These are phyloP conservation scores for Aspergillus sojae DNA, from an alignment of 2,329 filamentous ascomycete species.

Conservation along the genomic window DNA sequence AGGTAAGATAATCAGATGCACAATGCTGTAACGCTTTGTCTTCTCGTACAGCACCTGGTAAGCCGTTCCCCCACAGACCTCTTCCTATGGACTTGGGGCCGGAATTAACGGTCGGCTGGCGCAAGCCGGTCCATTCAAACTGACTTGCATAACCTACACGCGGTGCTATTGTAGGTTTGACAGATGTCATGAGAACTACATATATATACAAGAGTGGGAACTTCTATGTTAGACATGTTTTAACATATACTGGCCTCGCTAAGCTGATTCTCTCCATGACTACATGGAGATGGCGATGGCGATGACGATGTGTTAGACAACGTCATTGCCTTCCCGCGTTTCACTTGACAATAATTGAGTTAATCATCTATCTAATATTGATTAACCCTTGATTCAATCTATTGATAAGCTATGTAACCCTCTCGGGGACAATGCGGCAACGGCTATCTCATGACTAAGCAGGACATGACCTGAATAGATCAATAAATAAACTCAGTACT, in stretches of 20 bases:
- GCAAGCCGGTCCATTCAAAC: neutral
- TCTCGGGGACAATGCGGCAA: neutral
- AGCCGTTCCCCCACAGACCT: conserved; percentile 2
- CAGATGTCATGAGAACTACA: neutral
- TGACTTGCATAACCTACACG: neutral
- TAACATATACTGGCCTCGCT: neutral
- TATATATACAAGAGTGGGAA: neutral
- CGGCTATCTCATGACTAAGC: conserved; percentile 2
- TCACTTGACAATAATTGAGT: conserved; percentile 12
- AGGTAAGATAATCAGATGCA: neutral
- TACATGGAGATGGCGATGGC: neutral
- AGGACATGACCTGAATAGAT: neutral
- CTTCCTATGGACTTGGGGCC: neutral
- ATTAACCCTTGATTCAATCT: conserved; percentile 18
- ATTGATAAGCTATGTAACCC: conserved; percentile 17
- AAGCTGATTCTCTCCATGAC: neutral
- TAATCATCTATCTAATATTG: conserved; percentile 10
- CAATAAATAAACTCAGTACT: neutral
- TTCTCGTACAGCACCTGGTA: neutral
- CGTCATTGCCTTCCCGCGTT: neutral
- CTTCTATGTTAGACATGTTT: neutral
- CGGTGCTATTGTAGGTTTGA: neutral
- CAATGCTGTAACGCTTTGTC: neutral
- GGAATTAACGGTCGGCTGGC: neutral
- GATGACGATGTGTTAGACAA: neutral